A percentile compares a stretch with the other conserved stretches of the same genome.
Evolutionary conservation across 2,329 filamentous ascomycete genomes (phyloP).

Genomic region (Colletotrichum tofieldiae): DNA sequence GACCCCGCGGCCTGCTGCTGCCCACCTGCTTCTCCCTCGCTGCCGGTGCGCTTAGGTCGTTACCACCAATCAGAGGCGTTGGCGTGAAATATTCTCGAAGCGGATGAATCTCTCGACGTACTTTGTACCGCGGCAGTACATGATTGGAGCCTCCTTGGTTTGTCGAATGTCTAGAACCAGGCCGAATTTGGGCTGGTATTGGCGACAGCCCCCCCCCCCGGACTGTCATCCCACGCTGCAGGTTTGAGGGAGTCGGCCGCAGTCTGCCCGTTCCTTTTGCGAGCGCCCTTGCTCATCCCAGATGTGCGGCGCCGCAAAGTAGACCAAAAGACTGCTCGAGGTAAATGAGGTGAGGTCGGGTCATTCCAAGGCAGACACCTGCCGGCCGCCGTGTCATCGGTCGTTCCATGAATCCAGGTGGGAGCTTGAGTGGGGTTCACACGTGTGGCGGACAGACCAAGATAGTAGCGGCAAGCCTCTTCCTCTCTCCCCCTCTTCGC

Average conservation of each 20-base stretch:
- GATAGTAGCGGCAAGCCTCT: slow-evolving; percentile 20
- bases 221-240: slow-evolving; percentile 30
- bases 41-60: slow-evolving; percentile 1
- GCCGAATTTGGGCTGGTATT: slow-evolving; percentile 19
- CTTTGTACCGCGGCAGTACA: slow-evolving; percentile 13
- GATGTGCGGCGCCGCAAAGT: neutral
- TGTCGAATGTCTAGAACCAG: slow-evolving; percentile 21
- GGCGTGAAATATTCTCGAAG: slow-evolving; percentile 17
- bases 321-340: neutral
- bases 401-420: slow-evolving; percentile 17
- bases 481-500: slow-evolving; percentile 20
- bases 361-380: neutral
- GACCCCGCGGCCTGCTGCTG: slow-evolving; percentile 9
- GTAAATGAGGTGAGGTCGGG: neutral
- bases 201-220: slow-evolving; percentile 11
- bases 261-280: neutral
- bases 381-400: neutral
- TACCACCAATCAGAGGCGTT: slow-evolving; percentile 34
- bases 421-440: slow-evolving; percentile 34
- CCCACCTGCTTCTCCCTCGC: slow-evolving; percentile 24
- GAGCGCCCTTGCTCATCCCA: neutral
- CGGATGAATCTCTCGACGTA: neutral
- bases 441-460: slow-evolving; percentile 23
- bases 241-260: slow-evolving; percentile 5
- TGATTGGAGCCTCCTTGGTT: neutral